Conservation (phyloP, 192 early-diverging fungal species). For the Coemansia sp. region DNA sequence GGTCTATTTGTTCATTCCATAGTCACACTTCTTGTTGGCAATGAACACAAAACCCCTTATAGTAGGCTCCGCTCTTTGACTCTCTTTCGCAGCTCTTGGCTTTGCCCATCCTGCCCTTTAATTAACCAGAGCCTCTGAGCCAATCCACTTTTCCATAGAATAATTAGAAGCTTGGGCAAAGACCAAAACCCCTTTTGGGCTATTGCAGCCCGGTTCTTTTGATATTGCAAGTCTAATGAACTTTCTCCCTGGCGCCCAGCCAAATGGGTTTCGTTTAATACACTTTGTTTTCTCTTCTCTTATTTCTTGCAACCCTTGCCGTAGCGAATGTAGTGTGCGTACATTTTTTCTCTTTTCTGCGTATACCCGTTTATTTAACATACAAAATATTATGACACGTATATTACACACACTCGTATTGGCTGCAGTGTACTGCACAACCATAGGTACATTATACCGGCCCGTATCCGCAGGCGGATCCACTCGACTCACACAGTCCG, state of each 20-base stretch:
- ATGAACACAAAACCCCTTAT: neutral
- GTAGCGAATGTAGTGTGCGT: neutral
- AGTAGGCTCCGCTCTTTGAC: neutral
- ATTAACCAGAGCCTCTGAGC: neutral
- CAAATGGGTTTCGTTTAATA: no score
- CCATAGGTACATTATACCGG: neutral
- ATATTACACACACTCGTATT: neutral
- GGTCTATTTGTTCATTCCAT: neutral
- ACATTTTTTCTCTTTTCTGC: neutral
- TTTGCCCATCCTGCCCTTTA: neutral
- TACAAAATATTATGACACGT: constrained; percentile 2
- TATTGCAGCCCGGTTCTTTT: neutral
- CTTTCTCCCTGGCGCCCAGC: no score
- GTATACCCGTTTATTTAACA: neutral
- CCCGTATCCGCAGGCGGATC: neutral
- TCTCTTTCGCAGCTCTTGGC: neutral
- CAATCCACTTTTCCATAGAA: neutral
- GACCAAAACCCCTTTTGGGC: neutral
- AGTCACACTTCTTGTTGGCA: neutral
- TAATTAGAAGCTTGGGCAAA: neutral
- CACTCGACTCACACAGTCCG: neutral
- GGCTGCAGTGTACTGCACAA: neutral
- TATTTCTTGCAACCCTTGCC: neutral
- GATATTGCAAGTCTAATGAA: neutral
- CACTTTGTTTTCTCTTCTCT: neutral